Evolutionary conservation across 768 basidiomycete genomes (phyloP), one percentile per base, ranked within the genome.

Genomic region (Phylloporus arenicola): DNA sequence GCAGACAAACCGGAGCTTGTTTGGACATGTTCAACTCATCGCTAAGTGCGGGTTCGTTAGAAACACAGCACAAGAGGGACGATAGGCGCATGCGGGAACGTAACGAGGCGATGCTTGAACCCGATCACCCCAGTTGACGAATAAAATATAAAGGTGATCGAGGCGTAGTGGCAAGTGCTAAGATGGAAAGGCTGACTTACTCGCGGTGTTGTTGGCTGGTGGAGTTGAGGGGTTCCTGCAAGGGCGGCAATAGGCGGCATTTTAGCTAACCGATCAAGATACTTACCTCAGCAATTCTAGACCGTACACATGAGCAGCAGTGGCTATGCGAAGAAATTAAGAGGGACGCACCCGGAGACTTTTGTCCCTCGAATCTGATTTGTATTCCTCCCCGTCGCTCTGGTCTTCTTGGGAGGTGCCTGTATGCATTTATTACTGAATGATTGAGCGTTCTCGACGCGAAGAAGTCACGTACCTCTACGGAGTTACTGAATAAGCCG

Each of bases 61-160:
- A 78, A 68, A 73, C 73, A 64, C 81, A 86, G 68, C 84, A 85
- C 64, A 84, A 65, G 35, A 85, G 65, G 56, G 77, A 79, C 59
- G 73, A 76, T 64, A 83, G 69, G 67, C 64, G 75, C 85, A 88
- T 86, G 77, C 52, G 60, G 62, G 68, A 56, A 64, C 53, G 65
- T 65, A 56, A 65, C 58, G 51, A 57, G 62, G 53, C n/a, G 46
- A 45, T 57, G 49, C 55, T 54, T 50, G 58, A 52, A 45, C 56
- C 59, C 38, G 56, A 60, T 63, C 56, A 59, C 64, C 53, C 24
- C 54, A 47, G 50, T 52, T 41, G 58, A 42, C 20, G 54, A 48
- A 29, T 50, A 46, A 35, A 49, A 55, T 46, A 38, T 27, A 52
- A 47, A 58, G 38, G 43, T 22, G 43, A 54, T 49, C 41, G 45